Evolutionary conservation across 257 asterid genomes (phyloP).

Genomic region (Primulina eburnea): DNA sequence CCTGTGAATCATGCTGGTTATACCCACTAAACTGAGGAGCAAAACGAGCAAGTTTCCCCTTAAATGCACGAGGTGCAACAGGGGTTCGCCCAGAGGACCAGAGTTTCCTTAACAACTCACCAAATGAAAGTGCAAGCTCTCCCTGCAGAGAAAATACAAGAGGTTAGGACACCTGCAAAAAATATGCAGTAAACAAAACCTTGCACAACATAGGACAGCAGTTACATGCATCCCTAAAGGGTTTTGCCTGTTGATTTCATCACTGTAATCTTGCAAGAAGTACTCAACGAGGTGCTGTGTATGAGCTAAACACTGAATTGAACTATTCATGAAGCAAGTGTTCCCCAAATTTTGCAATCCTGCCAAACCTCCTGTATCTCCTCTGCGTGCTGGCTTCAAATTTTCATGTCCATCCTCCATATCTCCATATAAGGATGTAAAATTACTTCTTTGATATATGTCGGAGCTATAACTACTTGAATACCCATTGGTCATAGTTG

Average conservation of each 20-base stretch:
- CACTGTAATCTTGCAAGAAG: conserved; percentile 78
- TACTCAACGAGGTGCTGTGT: conserved; percentile 80
- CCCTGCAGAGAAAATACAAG: conserved; percentile 61
- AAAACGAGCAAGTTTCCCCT: conserved; percentile 88
- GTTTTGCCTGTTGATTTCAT: conserved; percentile 80
- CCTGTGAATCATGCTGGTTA: conserved; percentile 99
- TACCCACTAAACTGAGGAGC: conserved; percentile 99
- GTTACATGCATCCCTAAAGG: conserved; percentile 93
- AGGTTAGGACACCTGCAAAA: conserved; percentile 27
- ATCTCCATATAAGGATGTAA: conserved; percentile 45
- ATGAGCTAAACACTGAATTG: conserved; percentile 94
- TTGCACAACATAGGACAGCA: conserved; percentile 28
- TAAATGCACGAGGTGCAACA: conserved; percentile 87
- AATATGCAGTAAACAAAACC: conserved; percentile 10
- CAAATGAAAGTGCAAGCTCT: conserved; percentile 94
- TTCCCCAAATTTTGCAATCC: conserved; percentile 96
- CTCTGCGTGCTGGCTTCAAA: conserved; percentile 43
- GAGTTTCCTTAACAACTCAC: conserved; percentile 83
- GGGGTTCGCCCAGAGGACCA: conserved; percentile 92
- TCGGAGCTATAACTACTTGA: conserved; percentile 54
- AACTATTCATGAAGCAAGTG: conserved; percentile 98
- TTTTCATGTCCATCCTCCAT: conserved; percentile 59
- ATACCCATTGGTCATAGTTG: conserved; percentile 75
- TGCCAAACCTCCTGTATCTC: conserved; percentile 79
- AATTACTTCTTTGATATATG: conserved; percentile 43